Conservation (phyloP, 768 basidiomycete genomes). For the Phaeotremella skinneri region DNA sequence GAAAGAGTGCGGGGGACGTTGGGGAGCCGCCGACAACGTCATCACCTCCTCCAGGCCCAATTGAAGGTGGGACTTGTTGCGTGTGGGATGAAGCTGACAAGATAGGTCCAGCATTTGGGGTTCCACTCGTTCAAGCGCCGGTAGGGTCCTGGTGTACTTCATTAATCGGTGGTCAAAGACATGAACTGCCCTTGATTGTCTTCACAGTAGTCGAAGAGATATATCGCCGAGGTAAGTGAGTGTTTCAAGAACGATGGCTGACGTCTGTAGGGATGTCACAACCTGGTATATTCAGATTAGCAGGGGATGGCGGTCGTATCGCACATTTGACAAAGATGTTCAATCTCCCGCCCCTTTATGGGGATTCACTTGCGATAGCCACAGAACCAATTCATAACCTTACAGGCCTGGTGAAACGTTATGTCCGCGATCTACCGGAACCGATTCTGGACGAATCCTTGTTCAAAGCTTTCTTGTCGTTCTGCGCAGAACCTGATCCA, state of each 20-base stretch:
- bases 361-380: conserved; percentile 28
- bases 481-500: conserved; percentile 52
- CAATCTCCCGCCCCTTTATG: conserved; percentile 42
- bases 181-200: conserved; percentile 42
- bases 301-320: conserved; percentile 39
- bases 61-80: background rate
- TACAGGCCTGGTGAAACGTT: conserved; percentile 54
- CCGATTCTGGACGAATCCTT: conserved; percentile 56
- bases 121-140: conserved; percentile 32
- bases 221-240: conserved; percentile 38
- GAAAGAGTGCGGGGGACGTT: conserved; percentile 9
- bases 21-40: background rate
- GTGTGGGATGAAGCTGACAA: background rate
- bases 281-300: conserved; percentile 45
- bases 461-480: conserved; percentile 55
- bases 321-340: conserved; percentile 35
- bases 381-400: conserved; percentile 41
- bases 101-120: conserved; percentile 43
- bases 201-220: conserved; percentile 46
- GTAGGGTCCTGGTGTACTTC: conserved; percentile 35
- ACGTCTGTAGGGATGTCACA: conserved; percentile 32
- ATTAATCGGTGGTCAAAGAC: conserved; percentile 38
- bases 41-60: background rate
- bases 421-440: conserved; percentile 57
- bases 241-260: background rate